Conservation (phyloP, 2,329 filamentous ascomycete species). For the Trichoderma afroharzianum region DNA sequence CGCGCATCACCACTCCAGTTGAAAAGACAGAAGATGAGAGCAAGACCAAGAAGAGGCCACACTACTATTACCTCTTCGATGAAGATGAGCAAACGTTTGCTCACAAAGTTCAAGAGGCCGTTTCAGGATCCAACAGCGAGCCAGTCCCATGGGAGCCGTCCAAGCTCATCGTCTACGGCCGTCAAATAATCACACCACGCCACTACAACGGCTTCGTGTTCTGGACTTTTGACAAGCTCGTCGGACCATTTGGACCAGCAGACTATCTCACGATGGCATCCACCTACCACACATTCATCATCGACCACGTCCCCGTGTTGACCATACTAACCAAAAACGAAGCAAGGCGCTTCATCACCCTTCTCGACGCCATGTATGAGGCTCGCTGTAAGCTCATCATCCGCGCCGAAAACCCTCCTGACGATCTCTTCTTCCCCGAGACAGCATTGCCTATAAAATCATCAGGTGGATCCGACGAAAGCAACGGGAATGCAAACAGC, state of each 20-base stretch:
- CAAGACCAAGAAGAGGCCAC: conserved; percentile 26
- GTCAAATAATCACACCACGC: conserved; percentile 56
- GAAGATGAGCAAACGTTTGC: conserved; percentile 31
- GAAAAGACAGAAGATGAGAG: not conserved
- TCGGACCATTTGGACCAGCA: conserved; percentile 67
- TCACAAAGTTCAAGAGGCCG: conserved; percentile 22
- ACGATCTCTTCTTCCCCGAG: conserved; percentile 75
- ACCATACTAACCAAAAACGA: conserved; percentile 72
- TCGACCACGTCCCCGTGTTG: conserved; percentile 66
- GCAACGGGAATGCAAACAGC: not conserved
- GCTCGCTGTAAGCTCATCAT: conserved; percentile 74
- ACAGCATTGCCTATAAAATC: not conserved
- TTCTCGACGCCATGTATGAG: conserved; percentile 78
- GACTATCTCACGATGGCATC: conserved; percentile 82
- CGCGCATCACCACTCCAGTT: not conserved
- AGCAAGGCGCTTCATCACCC: conserved; percentile 73
- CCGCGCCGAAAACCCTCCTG: conserved; percentile 63
- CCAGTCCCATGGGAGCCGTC: conserved; percentile 41
- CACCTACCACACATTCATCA: conserved; percentile 72
- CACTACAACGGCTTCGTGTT: conserved; percentile 55
- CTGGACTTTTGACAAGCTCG: conserved; percentile 68
- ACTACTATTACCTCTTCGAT: conserved; percentile 29
- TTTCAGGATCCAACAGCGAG: conserved; percentile 21
- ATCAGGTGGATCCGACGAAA: not conserved
- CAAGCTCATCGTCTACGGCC: conserved; percentile 57